Percentiles rank a stretch among this genome's conserved stretches.
phyloP scores from a whole-genome alignment of 192 early-diverging fungal genomes.

The Phycomyces blakesleeanus region DNA sequence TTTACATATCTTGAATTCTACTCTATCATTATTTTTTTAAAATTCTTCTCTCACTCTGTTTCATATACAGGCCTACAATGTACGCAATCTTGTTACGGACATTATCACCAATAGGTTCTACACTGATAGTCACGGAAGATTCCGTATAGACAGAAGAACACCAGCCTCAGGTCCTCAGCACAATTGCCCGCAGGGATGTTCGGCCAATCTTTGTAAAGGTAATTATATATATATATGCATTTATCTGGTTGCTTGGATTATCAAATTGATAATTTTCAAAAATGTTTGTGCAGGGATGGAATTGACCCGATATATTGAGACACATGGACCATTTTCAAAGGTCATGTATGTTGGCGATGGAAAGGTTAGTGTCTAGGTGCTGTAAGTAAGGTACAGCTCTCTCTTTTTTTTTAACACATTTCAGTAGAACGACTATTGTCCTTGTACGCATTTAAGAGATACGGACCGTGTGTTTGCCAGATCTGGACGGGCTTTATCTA shows the following conservation, averaged over 20 bases:
- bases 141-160: constrained; percentile 44
- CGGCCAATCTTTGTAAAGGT: constrained; percentile 65
- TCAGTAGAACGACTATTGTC: constrained; percentile 31
- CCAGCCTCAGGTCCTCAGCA: constrained; percentile 37
- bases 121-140: constrained; percentile 38
- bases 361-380: constrained; percentile 10
- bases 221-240: too few relatives aligned
- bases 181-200: constrained; percentile 47
- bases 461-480: constrained; percentile 18
- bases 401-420: neutral
- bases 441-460: constrained; percentile 11
- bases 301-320: constrained; percentile 11
- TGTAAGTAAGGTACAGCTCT: neutral
- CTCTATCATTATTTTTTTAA: too few relatives aligned
- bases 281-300: constrained; percentile 21
- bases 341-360: constrained; percentile 34
- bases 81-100: constrained; percentile 39
- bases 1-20: constrained; percentile 9
- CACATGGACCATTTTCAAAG: constrained; percentile 17
- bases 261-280: neutral
- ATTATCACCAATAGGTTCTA: constrained; percentile 59
- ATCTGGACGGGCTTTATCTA: constrained; percentile 6
- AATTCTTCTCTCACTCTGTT: too few relatives aligned
- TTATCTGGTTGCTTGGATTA: neutral
- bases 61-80: constrained; percentile 41